Evolutionary conservation across 345 rosid species (phyloP).

Genomic region (Citrus maxima): DNA sequence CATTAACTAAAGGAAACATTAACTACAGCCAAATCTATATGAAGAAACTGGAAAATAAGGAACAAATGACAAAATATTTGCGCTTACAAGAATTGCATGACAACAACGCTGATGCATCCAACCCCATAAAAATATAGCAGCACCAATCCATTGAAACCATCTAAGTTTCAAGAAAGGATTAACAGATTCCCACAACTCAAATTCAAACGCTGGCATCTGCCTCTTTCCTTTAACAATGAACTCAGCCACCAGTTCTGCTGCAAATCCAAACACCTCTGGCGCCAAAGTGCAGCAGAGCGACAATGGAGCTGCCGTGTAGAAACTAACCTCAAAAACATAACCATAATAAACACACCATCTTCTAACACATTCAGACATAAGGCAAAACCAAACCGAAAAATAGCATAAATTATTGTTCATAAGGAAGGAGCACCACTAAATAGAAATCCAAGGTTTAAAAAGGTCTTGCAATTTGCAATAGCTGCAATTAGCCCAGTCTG

Average conservation of each 20-base stretch:
- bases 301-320: constrained; percentile 52
- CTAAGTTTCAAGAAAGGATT: constrained; percentile 52
- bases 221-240: constrained; percentile 41
- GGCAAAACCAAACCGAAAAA: neutral
- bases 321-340: constrained; percentile 38
- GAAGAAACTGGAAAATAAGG: neutral
- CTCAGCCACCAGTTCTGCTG: constrained; percentile 33
- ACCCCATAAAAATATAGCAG: constrained; percentile 60
- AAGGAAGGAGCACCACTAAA: neutral
- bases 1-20: neutral
- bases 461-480: neutral
- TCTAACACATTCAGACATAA: neutral
- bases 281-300: constrained; percentile 51
- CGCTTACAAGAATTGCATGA: constrained; percentile 62
- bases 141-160: constrained; percentile 59
- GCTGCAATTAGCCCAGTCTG: neutral
- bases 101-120: constrained; percentile 67
- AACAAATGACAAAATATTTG: neutral
- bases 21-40: neutral
- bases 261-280: constrained; percentile 42
- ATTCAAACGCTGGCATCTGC: constrained; percentile 23
- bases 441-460: neutral
- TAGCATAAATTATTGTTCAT: neutral
- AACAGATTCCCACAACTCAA: constrained; percentile 36
- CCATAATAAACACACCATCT: neutral